Percentiles rank a stretch among this genome's conserved stretches.
Conservation (phyloP, 192 early-diverging fungal genomes). For the Coemansia erecta region DNA sequence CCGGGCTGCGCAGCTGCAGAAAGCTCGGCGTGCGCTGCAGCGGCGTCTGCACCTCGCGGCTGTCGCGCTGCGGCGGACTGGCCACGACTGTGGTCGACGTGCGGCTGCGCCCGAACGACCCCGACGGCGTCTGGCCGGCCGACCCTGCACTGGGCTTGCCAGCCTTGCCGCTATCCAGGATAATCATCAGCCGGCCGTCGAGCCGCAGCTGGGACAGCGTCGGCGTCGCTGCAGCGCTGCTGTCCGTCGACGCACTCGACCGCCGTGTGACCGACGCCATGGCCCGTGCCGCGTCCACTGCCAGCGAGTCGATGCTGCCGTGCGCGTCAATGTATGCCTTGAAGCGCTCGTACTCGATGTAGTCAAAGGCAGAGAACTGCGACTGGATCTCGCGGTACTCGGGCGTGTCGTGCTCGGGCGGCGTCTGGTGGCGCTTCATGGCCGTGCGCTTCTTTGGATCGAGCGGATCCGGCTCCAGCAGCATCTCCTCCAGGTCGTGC, state of each 20-base stretch:
- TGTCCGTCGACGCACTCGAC: slow-evolving; percentile 2
- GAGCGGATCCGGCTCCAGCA: slow-evolving; percentile 95
- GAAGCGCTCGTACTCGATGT: slow-evolving; percentile 75
- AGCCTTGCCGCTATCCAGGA: slow-evolving; percentile 16
- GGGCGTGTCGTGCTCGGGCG: slow-evolving; percentile 29
- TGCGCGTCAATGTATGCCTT: slow-evolving; percentile 59
- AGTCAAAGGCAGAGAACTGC: slow-evolving; percentile 79
- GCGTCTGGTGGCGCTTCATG: slow-evolving; percentile 37
- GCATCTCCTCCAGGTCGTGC: slow-evolving; percentile 92
- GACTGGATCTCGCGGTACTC: slow-evolving; percentile 72
- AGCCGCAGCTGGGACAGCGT: slow-evolving; percentile 25
- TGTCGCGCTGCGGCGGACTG: not conserved
- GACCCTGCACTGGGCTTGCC: not conserved
- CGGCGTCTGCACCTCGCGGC: not conserved
- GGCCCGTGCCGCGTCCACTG: slow-evolving; percentile 27
- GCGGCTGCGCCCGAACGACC: slow-evolving; percentile 20
- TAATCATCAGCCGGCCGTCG: slow-evolving; percentile 36
- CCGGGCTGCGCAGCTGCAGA: not conserved
- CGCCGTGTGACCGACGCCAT: slow-evolving; percentile 4
- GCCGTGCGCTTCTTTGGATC: slow-evolving; percentile 70
- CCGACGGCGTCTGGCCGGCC: slow-evolving; percentile 14
- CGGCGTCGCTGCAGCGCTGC: not conserved
- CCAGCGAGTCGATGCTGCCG: slow-evolving; percentile 39
- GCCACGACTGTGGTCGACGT: slow-evolving; percentile 12
- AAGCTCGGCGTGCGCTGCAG: slow-evolving; percentile 2